phyloP scores from a whole-genome alignment of 805 yeast genomes.

The Barnettozyma populi region DNA sequence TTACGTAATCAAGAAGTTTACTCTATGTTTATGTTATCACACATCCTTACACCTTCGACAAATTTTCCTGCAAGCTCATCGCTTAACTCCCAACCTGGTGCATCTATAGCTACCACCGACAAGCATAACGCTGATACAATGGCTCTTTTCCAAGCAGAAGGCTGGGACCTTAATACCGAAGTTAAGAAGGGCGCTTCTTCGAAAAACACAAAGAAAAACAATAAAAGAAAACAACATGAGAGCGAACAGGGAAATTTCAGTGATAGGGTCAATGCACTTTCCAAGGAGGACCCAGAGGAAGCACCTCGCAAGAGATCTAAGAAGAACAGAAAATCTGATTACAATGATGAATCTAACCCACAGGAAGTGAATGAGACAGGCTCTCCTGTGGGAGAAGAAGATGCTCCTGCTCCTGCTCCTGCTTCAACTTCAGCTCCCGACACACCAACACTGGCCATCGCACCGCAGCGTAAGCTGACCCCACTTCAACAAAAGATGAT shows the following conservation, averaged over 20 bases:
- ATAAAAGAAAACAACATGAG: constrained; percentile 24
- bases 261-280: not conserved
- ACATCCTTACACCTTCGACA: constrained; percentile 1
- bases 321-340: constrained; percentile 9
- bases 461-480: constrained; percentile 48
- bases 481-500: constrained; percentile 94
- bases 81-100: not conserved
- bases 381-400: not conserved
- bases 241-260: constrained; percentile 16
- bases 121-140: constrained; percentile 27
- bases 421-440: constrained; percentile 10
- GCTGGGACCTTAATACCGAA: constrained; percentile 65
- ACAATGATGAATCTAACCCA: constrained; percentile 1
- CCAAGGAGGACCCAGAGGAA: constrained; percentile 10
- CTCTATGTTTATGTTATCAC: not conserved
- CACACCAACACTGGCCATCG: constrained; percentile 16
- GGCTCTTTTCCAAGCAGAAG: constrained; percentile 76
- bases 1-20: not conserved
- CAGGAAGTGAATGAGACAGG: not conserved
- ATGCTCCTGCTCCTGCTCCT: constrained; percentile 9
- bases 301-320: constrained; percentile 11
- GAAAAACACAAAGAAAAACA: constrained; percentile 23
- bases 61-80: constrained; percentile 6
- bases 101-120: not conserved
- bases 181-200: constrained; percentile 41